These are phyloP conservation scores for Paraphaeosphaeria sporulosa DNA, from an alignment of 2,329 filamentous ascomycete genomes.

Conservation along the genomic window DNA sequence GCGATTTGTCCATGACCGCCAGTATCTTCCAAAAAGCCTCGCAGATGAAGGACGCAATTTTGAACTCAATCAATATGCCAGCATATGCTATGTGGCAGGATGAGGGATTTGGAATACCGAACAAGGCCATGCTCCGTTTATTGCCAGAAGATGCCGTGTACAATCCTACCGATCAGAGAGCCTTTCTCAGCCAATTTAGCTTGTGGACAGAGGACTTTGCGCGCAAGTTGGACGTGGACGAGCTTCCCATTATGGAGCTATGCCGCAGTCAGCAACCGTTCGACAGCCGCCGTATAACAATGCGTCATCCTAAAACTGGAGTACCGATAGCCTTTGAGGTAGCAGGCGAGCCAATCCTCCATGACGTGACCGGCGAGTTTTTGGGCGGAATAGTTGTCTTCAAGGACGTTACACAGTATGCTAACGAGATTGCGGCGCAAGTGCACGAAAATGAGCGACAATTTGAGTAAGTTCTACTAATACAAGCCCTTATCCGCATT, in stretches of 20 bases:
- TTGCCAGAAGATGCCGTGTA: slow-evolving; percentile 49
- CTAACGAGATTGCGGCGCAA: slow-evolving; percentile 73
- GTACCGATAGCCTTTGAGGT: slow-evolving; percentile 69
- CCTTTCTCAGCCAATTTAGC: slow-evolving; percentile 67
- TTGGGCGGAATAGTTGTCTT: slow-evolving; percentile 76
- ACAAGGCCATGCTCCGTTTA: slow-evolving; percentile 65
- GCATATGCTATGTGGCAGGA: slow-evolving; percentile 83
- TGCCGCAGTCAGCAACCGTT: slow-evolving; percentile 69
- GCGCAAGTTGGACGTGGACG: slow-evolving; percentile 61
- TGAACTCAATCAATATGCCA: slow-evolving; percentile 78
- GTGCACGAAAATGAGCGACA: slow-evolving; percentile 75
- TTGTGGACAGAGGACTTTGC: slow-evolving; percentile 74
- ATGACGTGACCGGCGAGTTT: slow-evolving; percentile 74
- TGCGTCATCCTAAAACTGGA: slow-evolving; percentile 63
- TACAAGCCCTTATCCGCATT: not conserved
- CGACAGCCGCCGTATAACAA: slow-evolving; percentile 64
- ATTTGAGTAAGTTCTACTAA: slow-evolving; percentile 60
- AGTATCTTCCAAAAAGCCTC: slow-evolving; percentile 76
- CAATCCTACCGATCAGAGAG: slow-evolving; percentile 46
- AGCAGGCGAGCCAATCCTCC: slow-evolving; percentile 71
- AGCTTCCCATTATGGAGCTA: slow-evolving; percentile 72
- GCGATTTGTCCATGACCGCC: slow-evolving; percentile 63
- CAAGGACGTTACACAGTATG: slow-evolving; percentile 75
- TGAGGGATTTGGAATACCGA: slow-evolving; percentile 75
- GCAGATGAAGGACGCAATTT: slow-evolving; percentile 77